phyloP scores from a whole-genome alignment of 2,329 filamentous ascomycete genomes.

The Cordyceps tenuipes region DNA sequence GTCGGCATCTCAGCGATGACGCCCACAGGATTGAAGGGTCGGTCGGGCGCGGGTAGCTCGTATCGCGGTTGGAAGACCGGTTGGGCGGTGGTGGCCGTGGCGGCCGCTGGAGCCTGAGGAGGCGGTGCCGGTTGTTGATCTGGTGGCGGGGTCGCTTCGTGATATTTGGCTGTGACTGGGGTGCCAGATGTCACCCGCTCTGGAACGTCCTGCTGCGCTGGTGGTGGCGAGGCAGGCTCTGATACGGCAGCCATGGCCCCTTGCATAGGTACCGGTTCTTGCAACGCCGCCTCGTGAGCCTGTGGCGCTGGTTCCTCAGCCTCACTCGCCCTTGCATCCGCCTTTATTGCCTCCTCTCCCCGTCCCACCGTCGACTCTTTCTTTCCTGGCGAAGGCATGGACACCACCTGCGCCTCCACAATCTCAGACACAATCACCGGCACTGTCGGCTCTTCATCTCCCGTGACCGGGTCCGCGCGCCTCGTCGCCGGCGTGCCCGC shows the following conservation, averaged over 20 bases:
- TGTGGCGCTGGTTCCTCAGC: no score
- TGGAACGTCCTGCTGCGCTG: neutral
- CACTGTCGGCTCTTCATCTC: neutral
- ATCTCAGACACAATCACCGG: neutral
- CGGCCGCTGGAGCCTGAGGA: neutral
- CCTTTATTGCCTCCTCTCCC: neutral
- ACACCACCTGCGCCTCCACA: neutral
- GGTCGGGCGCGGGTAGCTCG: slow-evolving; percentile 14
- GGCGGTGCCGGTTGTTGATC: neutral
- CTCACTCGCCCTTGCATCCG: neutral
- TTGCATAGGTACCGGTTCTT: neutral
- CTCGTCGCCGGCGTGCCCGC: neutral
- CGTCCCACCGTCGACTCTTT: neutral
- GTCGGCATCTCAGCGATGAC: slow-evolving; percentile 40
- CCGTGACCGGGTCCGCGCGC: neutral
- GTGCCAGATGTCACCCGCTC: no score
- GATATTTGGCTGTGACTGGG: neutral
- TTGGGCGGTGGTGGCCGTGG: neutral
- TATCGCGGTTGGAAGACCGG: slow-evolving; percentile 15
- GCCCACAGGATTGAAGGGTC: slow-evolving; percentile 32
- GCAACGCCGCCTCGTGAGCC: neutral
- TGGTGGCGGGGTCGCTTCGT: neutral
- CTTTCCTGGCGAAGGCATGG: neutral
- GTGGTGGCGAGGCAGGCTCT: neutral
- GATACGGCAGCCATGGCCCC: neutral